Conservation (phyloP, 2,329 filamentous ascomycete species). For the Stemphylium beticola region DNA sequence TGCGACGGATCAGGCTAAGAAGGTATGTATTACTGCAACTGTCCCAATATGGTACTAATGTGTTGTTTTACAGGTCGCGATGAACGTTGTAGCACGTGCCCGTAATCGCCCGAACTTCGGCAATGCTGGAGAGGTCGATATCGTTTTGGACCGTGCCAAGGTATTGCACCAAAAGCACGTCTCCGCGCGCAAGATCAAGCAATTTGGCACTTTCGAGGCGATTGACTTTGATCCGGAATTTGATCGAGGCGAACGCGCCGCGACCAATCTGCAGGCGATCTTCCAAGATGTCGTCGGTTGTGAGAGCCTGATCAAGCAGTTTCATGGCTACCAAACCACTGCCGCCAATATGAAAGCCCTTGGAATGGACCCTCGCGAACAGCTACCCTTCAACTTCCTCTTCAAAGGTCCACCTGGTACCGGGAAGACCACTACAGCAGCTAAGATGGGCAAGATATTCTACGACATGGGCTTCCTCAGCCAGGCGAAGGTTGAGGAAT, state of each 20-base stretch:
- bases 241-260: conserved; percentile 57
- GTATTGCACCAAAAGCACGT: conserved; percentile 56
- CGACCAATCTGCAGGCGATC: conserved; percentile 55
- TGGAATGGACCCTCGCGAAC: conserved; percentile 62
- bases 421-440: conserved; percentile 72
- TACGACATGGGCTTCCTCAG: conserved; percentile 75
- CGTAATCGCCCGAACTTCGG: conserved; percentile 71
- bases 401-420: conserved; percentile 66
- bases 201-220: conserved; percentile 48
- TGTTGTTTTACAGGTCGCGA: conserved; percentile 44
- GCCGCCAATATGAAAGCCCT: conserved; percentile 59
- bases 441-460: conserved; percentile 75
- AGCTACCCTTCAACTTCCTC: conserved; percentile 71
- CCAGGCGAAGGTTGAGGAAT: conserved; percentile 66
- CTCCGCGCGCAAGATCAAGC: conserved; percentile 31
- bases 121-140: conserved; percentile 77
- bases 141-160: conserved; percentile 66
- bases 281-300: conserved; percentile 67
- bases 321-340: conserved; percentile 62
- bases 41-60: neutral
- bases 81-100: conserved; percentile 66
- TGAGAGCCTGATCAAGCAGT: conserved; percentile 59
- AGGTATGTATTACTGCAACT: neutral
- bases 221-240: conserved; percentile 67
- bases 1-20: conserved; percentile 59